Base-by-base conservation (phyloP, 75 land plant species). In the Isoetes taiwanensis region DNA sequence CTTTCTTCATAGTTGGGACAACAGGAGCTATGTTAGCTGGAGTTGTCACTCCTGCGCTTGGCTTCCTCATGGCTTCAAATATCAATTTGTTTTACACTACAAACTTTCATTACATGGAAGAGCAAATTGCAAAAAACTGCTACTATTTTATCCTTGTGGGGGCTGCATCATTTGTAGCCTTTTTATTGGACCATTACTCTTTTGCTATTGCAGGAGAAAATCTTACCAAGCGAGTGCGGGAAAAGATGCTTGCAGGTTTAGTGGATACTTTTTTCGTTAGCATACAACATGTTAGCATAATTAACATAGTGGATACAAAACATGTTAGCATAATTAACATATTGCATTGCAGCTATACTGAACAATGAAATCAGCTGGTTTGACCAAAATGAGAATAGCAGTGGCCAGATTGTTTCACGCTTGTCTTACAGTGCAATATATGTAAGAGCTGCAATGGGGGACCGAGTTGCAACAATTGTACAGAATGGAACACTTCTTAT, bases 311-410 rank as follows among this genome's bases (percentile, higher is more conserved):
- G 95, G 28, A 59, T 88, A 14, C 54, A 89, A 17, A 40, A 76
- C 16, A 74, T 84, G 73, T 68, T 84, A 3, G 74, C 66, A 21
- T 79, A 79, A 41, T n/a, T n/a, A n/a, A n/a, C n/a, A n/a, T n/a
- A n/a, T n/a, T n/a, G n/a, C 20, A 19, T 56, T 16, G 35, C 77
- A 33, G 82, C 84, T 3, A 75, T 90, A 11, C 73, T 86, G 57
- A 69, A 72, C 4, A 82, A 82, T 56, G 97, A 90, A 70, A 70
- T 78, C 61, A 82, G 80, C 23, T 90, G 97, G 97, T 90, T 90
- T 40, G 97, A 90, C 64, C 71, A 61, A 40, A 94, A 90, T 38
- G 97, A 90, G 76, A 86, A 90, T 54, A 71, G 68, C 62, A 86
- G 95, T 48, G 74, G 82, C 28, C 76, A 78, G 32, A 37, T 90